A percentile compares a stretch with the other conserved stretches of the same genome.
phyloP scores from a whole-genome alignment of 2,329 filamentous ascomycete species.

The Dryadomyces quercivorus region DNA sequence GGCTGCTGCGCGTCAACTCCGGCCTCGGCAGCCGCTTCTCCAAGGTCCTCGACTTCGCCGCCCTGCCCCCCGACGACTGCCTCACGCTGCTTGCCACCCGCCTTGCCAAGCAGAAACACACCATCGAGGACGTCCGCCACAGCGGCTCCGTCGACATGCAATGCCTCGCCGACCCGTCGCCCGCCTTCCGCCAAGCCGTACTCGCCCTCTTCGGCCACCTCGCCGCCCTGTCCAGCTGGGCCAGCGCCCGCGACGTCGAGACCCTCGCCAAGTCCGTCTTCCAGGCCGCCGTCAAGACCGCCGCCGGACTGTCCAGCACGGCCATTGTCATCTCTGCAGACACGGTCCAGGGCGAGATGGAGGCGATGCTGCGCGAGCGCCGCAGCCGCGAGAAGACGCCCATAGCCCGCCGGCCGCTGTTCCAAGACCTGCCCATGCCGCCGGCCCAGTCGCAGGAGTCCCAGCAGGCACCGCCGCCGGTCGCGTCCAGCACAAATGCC shows the following conservation, averaged over 20 bases:
- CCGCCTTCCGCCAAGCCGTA: neutral
- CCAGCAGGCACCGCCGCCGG: too few species aligned
- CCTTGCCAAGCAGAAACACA: neutral
- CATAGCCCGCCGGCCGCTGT: neutral
- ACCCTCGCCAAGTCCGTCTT: slow-evolving; percentile 15
- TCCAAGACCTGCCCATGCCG: neutral
- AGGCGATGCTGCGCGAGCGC: neutral
- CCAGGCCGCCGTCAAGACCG: slow-evolving; percentile 36
- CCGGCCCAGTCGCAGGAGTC: too few species aligned
- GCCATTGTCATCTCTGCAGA: neutral
- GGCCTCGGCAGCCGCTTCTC: slow-evolving; percentile 56
- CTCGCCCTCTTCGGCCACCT: neutral
- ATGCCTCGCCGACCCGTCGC: neutral
- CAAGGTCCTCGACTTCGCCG: slow-evolving; percentile 13
- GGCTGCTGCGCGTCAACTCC: slow-evolving; percentile 45
- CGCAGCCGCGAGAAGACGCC: neutral
- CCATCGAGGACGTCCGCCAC: neutral
- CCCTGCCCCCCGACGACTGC: neutral
- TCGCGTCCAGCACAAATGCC: neutral
- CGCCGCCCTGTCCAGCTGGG: neutral
- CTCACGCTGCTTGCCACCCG: neutral
- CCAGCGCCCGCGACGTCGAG: neutral
- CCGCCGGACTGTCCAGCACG: too few species aligned
- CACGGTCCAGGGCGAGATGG: neutral
- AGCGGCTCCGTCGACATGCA: neutral